phyloP scores from a whole-genome alignment of 2,329 filamentous ascomycete genomes.

The Harringtonia aguacate region DNA sequence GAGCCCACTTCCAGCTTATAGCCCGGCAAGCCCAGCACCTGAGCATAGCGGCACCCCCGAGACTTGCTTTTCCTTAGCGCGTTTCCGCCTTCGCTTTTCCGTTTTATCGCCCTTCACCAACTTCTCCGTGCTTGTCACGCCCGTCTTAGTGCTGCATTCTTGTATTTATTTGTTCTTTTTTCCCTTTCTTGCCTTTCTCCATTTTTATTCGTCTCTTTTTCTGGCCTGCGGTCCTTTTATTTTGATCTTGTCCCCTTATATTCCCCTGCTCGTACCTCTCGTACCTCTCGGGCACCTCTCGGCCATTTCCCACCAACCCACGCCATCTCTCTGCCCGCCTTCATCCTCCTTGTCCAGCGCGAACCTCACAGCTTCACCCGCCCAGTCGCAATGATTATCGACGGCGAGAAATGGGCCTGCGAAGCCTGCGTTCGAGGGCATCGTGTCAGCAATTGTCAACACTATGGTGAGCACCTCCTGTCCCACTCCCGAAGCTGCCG shows the following conservation, averaged over 20 bases:
- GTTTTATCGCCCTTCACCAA: conserved; percentile 6
- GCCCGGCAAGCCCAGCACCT: neutral
- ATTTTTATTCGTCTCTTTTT: neutral
- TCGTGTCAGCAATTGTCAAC: conserved; percentile 96
- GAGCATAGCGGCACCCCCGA: conserved; percentile 7
- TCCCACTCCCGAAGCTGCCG: neutral
- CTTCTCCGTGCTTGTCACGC: neutral
- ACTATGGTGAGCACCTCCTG: conserved; percentile 61
- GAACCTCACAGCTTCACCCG: neutral
- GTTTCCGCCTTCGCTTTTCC: conserved; percentile 6
- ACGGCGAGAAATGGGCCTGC: conserved; percentile 97
- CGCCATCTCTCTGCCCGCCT: neutral
- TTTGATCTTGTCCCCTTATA: neutral
- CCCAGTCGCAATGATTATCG: conserved; percentile 57
- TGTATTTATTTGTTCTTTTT: neutral
- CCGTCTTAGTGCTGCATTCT: neutral
- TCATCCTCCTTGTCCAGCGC: conserved; percentile 6
- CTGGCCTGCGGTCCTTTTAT: neutral
- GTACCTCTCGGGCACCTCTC: neutral
- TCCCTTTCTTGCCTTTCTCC: neutral
- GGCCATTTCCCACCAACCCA: neutral
- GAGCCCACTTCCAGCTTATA: neutral
- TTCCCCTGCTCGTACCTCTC: neutral
- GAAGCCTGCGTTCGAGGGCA: conserved; percentile 97
- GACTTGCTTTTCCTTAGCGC: conserved; percentile 8